Conservation (phyloP, 768 basidiomycete genomes). For the Phlegmacium glaucopus region DNA sequence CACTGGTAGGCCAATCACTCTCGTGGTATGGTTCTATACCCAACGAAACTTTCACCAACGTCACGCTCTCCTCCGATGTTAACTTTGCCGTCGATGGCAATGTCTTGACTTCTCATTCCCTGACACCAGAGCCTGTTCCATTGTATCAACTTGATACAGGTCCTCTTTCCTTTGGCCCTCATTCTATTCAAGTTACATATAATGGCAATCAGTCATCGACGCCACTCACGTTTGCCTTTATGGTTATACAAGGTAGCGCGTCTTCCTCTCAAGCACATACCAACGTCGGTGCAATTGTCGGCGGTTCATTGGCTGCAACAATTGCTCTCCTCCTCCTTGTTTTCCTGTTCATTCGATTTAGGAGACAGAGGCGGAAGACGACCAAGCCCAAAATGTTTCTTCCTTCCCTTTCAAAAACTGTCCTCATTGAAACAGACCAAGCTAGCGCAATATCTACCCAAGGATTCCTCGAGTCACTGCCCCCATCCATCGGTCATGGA, state of each 20-base stretch:
- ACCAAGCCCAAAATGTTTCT: neutral
- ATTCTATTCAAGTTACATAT: constrained; percentile 15
- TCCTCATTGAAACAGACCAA: neutral
- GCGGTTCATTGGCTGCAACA: constrained; percentile 9
- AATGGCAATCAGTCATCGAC: too few relatives aligned
- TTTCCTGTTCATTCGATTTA: constrained; percentile 8
- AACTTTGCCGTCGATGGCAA: constrained; percentile 21
- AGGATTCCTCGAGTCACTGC: neutral
- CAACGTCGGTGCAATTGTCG: too few relatives aligned
- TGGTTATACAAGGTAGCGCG: too few relatives aligned
- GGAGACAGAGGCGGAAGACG: neutral
- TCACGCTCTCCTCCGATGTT: constrained; percentile 12
- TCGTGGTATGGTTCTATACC: constrained; percentile 20
- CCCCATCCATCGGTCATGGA: neutral
- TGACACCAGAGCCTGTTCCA: neutral
- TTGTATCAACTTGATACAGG: too few relatives aligned
- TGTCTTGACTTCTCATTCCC: too few relatives aligned
- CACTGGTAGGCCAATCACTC: constrained; percentile 13
- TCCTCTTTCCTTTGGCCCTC: constrained; percentile 14
- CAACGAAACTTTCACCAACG: constrained; percentile 9
- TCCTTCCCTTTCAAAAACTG: neutral
- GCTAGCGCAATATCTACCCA: neutral
- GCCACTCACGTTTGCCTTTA: too few relatives aligned
- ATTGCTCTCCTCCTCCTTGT: constrained; percentile 8
- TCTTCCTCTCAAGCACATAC: too few relatives aligned